These are phyloP conservation scores for Kwoniella mangroviensis DNA, from an alignment of 768 basidiomycete species.

Conservation along the genomic window DNA sequence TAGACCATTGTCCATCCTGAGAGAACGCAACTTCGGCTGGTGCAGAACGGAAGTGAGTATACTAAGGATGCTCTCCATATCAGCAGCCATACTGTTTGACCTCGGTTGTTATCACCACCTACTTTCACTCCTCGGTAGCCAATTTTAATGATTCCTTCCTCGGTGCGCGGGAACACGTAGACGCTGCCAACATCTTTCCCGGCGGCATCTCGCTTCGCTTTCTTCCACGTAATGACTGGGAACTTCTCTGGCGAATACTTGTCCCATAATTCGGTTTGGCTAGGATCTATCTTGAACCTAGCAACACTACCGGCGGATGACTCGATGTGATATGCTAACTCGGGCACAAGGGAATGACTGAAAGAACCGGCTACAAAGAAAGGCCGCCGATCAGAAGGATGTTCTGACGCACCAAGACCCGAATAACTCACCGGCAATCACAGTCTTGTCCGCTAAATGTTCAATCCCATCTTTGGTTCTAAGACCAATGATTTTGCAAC, in stretches of 20 bases:
- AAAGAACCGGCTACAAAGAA: background rate
- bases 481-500: background rate
- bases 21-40: background rate
- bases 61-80: too few relatives aligned
- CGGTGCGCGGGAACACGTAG: conserved; percentile 36
- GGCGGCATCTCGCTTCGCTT: background rate
- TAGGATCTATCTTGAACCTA: conserved; percentile 1
- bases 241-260: conserved; percentile 16
- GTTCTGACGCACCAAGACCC: background rate
- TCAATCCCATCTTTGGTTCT: conserved; percentile 2
- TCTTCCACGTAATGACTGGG: conserved; percentile 12
- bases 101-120: conserved; percentile 36
- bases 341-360: background rate
- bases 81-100: too few relatives aligned
- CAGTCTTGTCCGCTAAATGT: background rate
- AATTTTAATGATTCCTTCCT: conserved; percentile 35
- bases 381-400: too few relatives aligned
- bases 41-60: conserved; percentile 1
- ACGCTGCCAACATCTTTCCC: conserved; percentile 13
- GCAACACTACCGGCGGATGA: conserved; percentile 7
- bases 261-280: background rate
- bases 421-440: conserved; percentile 1
- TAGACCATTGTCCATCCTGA: conserved; percentile 3
- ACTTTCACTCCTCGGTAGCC: conserved; percentile 43
- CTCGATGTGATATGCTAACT: background rate